A percentile compares a stretch with the other conserved stretches of the same genome.
These are phyloP conservation scores for Eimeria brunetti DNA, from an alignment of 169 alveolate genomes.

Conservation along the genomic window DNA sequence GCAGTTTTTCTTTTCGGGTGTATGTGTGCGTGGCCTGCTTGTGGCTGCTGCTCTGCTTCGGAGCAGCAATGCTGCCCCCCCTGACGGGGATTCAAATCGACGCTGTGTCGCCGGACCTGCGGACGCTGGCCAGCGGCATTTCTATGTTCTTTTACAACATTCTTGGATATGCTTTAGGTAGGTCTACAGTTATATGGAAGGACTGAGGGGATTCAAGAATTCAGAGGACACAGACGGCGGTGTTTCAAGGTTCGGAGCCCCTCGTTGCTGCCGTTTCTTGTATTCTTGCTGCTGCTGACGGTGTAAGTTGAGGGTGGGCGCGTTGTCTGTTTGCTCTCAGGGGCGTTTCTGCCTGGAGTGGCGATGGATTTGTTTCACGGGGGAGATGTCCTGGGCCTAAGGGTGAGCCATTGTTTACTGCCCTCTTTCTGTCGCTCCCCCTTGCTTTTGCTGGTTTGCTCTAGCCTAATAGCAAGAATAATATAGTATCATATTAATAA, in stretches of 20 bases:
- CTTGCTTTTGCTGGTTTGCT: neutral
- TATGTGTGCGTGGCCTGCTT: constrained; percentile 50
- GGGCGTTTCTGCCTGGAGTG: constrained; percentile 78
- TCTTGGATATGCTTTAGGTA: constrained; percentile 76
- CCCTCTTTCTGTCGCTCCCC: neutral
- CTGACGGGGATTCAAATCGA: constrained; percentile 69
- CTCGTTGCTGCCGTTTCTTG: neutral
- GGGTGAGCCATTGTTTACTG: neutral
- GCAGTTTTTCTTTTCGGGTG: constrained; percentile 21
- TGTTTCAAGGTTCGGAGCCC: neutral
- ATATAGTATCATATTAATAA: no score
- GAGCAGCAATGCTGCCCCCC: constrained; percentile 79
- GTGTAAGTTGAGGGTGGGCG: neutral
- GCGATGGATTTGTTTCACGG: constrained; percentile 60
- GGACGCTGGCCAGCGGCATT: constrained; percentile 73
- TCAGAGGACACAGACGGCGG: neutral
- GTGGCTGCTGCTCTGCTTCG: constrained; percentile 75
- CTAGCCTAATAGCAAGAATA: neutral
- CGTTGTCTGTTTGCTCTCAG: constrained; percentile 9
- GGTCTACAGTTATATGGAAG: neutral
- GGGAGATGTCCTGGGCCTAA: constrained; percentile 71
- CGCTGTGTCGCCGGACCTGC: constrained; percentile 70
- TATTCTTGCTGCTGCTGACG: neutral
- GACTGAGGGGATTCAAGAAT: neutral
- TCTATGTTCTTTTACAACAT: constrained; percentile 80